These are phyloP conservation scores for Erodium texanum DNA, from an alignment of 441 rosid species.

Conservation along the genomic window DNA sequence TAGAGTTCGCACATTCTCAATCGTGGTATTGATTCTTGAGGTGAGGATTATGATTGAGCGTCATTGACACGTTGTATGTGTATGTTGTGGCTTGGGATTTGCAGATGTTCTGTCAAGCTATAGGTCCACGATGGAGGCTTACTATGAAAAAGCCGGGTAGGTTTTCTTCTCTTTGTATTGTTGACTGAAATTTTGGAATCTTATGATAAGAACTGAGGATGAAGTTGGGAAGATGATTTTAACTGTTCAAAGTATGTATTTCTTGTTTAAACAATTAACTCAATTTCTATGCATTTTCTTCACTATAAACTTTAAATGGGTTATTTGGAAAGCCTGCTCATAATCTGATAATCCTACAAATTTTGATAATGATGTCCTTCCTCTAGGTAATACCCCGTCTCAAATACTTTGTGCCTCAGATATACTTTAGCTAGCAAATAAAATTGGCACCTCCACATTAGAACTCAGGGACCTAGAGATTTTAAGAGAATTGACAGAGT, in stretches of 20 bases:
- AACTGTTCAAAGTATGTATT: neutral
- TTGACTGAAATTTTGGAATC: slow-evolving; percentile 1
- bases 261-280: neutral
- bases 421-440: neutral
- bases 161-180: slow-evolving; percentile 10
- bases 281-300: neutral
- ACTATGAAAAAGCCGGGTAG: slow-evolving; percentile 40
- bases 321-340: neutral
- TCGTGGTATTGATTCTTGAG: neutral
- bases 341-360: neutral
- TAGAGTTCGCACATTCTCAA: neutral
- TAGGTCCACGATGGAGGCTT: slow-evolving; percentile 57
- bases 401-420: neutral
- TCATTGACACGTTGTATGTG: neutral
- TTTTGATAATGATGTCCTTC: no score
- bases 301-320: neutral
- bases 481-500: neutral
- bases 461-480: neutral
- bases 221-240: no score
- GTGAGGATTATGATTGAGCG: neutral
- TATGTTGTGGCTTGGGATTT: slow-evolving; percentile 25
- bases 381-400: neutral
- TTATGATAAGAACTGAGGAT: neutral
- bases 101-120: slow-evolving; percentile 60
- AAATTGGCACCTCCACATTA: neutral